Evolutionary conservation across 179 eudicot species (phyloP).

Genomic region (Corrigiola litoralis): DNA sequence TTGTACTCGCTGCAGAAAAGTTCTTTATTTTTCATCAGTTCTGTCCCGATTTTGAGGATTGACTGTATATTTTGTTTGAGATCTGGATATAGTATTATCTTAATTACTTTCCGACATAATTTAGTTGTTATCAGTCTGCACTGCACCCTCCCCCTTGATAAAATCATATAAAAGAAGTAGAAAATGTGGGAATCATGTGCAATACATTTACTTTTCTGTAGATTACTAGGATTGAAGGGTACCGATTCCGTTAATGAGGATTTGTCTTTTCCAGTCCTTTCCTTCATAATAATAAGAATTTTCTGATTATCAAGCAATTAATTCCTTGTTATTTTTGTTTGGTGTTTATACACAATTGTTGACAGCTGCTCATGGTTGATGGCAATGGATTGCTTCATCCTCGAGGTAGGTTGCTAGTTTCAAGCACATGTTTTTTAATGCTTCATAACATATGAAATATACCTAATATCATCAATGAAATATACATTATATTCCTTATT

Average conservation of each 20-base stretch:
- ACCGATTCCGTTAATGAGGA: neutral
- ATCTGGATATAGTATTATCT: neutral
- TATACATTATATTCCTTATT: too few relatives aligned
- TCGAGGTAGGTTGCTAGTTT: slow-evolving; percentile 79
- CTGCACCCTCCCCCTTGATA: neutral
- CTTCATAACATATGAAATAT: too few relatives aligned
- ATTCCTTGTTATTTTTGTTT: neutral
- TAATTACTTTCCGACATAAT: too few relatives aligned
- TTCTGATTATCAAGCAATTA: neutral
- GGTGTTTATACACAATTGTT: neutral
- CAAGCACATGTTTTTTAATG: too few relatives aligned
- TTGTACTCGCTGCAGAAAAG: neutral
- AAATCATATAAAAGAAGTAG: too few relatives aligned
- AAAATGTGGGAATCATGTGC: too few relatives aligned
- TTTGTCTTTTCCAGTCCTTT: too few relatives aligned
- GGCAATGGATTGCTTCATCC: slow-evolving; percentile 99
- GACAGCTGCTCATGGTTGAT: slow-evolving; percentile 91
- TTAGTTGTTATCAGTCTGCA: too few relatives aligned
- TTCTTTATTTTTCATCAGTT: neutral
- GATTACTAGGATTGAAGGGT: neutral
- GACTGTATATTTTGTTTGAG: neutral
- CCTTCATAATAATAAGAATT: too few relatives aligned
- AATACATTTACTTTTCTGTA: neutral
- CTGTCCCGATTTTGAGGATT: neutral
- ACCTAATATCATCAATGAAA: too few relatives aligned